A percentile compares a stretch with the other conserved stretches of the same genome.
phyloP scores from a whole-genome alignment of 2,329 filamentous ascomycete species.

The Alternaria panax region DNA sequence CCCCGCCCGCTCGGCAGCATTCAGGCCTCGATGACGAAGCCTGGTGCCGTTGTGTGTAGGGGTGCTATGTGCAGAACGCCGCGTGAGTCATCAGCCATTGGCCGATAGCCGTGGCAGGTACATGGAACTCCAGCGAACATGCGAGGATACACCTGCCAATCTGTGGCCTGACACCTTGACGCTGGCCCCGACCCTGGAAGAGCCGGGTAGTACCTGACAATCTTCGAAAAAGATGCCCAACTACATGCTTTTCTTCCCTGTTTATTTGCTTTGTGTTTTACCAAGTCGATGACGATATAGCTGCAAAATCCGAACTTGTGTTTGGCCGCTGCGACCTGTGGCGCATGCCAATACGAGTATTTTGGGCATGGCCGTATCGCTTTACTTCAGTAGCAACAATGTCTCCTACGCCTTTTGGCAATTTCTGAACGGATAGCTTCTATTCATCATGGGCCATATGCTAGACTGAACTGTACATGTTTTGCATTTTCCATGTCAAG shows the following conservation, averaged over 20 bases:
- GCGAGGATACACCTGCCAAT: slow-evolving; percentile 22
- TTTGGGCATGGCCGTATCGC: not conserved
- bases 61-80: slow-evolving; percentile 14
- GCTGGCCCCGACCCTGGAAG: slow-evolving; percentile 11
- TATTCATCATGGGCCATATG: not conserved
- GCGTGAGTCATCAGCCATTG: slow-evolving; percentile 18
- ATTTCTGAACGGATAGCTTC: not conserved
- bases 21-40: slow-evolving; percentile 28
- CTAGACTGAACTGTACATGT: not conserved
- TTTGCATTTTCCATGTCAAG: not conserved
- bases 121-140: slow-evolving; percentile 11
- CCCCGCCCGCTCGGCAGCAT: slow-evolving; percentile 30
- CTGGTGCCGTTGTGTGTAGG: slow-evolving; percentile 17
- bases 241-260: slow-evolving; percentile 12
- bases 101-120: slow-evolving; percentile 3
- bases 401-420: not conserved
- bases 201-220: slow-evolving; percentile 19
- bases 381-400: not conserved
- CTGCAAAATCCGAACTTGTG: not conserved
- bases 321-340: not conserved
- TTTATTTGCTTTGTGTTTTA: not conserved
- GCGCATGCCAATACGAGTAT: not conserved
- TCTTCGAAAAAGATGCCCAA: slow-evolving; percentile 19
- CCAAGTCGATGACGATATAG: not conserved
- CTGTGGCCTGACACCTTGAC: slow-evolving; percentile 16